Conservation (phyloP, 192 early-diverging fungal species). For the Backusella macrospora region DNA sequence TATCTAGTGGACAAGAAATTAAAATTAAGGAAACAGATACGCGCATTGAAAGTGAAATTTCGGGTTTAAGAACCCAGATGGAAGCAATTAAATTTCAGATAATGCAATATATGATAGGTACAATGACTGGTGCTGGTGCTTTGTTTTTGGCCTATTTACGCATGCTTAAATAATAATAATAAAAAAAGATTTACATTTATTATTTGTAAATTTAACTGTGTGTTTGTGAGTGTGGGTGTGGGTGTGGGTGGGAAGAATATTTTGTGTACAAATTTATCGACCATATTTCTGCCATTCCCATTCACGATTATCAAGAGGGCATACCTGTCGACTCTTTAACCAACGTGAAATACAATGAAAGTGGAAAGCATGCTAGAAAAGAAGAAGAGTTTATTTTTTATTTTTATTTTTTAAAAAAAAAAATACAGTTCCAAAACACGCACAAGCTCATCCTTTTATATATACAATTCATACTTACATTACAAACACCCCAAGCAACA, state of each 20-base stretch:
- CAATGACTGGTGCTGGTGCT: conserved; percentile 80
- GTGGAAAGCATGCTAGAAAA: conserved; percentile 91
- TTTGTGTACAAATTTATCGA: background rate
- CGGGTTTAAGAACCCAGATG: conserved; percentile 80
- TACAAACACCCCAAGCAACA: conserved; percentile 96
- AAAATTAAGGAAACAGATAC: conserved; percentile 86
- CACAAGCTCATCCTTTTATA: background rate
- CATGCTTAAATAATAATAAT: conserved; percentile 44
- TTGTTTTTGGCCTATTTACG: conserved; percentile 68
- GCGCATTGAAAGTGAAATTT: conserved; percentile 89
- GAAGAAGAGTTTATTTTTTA: background rate
- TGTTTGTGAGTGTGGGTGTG: background rate
- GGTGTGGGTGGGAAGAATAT: background rate
- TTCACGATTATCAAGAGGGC: conserved; percentile 97
- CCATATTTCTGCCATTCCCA: conserved; percentile 97
- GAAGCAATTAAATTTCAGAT: conserved; percentile 89
- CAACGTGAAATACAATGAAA: conserved; percentile 98
- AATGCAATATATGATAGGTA: conserved; percentile 79
- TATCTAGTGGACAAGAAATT: conserved; percentile 79
- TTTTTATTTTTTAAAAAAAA: background rate
- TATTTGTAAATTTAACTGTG: background rate
- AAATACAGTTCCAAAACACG: background rate
- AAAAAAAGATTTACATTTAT: background rate
- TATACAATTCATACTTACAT: conserved; percentile 57
- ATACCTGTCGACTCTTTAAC: conserved; percentile 95